Conservation (phyloP, 2,329 filamentous ascomycete species). For the Botrytis sinoallii region DNA sequence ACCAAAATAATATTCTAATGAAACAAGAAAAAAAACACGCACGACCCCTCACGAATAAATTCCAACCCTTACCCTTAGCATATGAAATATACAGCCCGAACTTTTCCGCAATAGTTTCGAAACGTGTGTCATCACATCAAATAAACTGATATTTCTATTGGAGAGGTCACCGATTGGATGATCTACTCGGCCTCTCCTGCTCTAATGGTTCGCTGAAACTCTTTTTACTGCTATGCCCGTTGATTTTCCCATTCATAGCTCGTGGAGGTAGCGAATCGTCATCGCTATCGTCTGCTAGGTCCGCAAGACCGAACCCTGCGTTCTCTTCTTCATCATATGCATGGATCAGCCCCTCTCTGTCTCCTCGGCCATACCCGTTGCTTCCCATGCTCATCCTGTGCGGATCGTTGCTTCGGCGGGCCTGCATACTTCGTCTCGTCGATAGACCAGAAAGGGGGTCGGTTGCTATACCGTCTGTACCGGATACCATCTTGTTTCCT, state of each 20-base stretch:
- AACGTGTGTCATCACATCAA: conserved; percentile 11
- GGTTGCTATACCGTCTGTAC: conserved; percentile 78
- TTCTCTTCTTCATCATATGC: conserved; percentile 83
- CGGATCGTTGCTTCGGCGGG: conserved; percentile 66
- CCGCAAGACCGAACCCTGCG: conserved; percentile 70
- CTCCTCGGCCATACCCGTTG: conserved; percentile 55
- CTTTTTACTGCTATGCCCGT: conserved; percentile 32
- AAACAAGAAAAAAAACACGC: conserved; percentile 8
- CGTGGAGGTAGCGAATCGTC: conserved; percentile 40
- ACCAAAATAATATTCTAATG: conserved; percentile 19
- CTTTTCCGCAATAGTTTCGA: conserved; percentile 4
- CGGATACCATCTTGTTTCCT: conserved; percentile 63
- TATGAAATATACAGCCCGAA: conserved; percentile 13
- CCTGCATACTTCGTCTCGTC: conserved; percentile 91
- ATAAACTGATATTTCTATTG: conserved; percentile 7
- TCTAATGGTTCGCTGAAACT: conserved; percentile 34
- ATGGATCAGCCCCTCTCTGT: conserved; percentile 80
- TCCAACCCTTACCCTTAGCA: conserved; percentile 11
- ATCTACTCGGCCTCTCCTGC: conserved; percentile 26
- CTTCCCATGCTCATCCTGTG: conserved; percentile 61
- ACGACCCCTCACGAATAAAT: conserved; percentile 10
- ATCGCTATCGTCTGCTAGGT: conserved; percentile 75
- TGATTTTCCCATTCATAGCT: conserved; percentile 32
- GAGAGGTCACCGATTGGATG: conserved; percentile 30
- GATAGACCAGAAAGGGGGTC: conserved; percentile 87